Base-by-base conservation (phyloP, 2,329 filamentous ascomycete species). In the Beauveria asiatica region DNA sequence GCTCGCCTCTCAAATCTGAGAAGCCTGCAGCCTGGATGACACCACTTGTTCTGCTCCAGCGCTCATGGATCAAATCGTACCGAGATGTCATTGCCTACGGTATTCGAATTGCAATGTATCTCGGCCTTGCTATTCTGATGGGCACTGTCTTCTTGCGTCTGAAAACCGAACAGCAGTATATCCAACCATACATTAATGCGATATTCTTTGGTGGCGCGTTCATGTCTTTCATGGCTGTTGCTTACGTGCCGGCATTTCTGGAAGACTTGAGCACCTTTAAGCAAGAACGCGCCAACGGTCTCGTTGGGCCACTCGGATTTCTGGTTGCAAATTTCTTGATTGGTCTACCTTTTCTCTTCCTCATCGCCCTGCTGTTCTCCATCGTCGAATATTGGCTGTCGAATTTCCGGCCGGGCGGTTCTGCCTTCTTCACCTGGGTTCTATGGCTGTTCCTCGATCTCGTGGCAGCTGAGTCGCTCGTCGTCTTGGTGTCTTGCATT, bases 361-460 rank as follows among this genome's bases (percentile, higher is more conserved):
- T 90, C 45, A 92, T 95, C 66, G 77, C 89, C 0, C 63, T 92
- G 8, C 74, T 93, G 59, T 95, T 93, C 76, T 90, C 87, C 1
- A 69, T 86, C 23, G 81, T 94, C 59, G 82, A 84, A 6, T 94
- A 94, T 78, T 95, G 87, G 87, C 83, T 95, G 1, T 83, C 83
- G 53, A 89, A 90, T 73, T 92, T 94, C 74, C 82, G 81, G 2
- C 83, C 87, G 1, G 81, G 78, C 0, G 86, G 80, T 0, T 62
- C 71, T 0, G 85, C 85, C 2, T 95, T 95, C 75, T 88, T 89
- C 73, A 86, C 78, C 33, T 94, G 85, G 84, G 80, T 92, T 2
- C 81, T 93, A 75, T 95, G 89, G 89, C 79, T 95, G 3, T 94
- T 93, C 76, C 81, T 95, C 17, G 90, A 95, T 68, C 81, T 95